phyloP scores from a whole-genome alignment of 1,284 basidiomycete genomes.

The Fomitopsis betulina region DNA sequence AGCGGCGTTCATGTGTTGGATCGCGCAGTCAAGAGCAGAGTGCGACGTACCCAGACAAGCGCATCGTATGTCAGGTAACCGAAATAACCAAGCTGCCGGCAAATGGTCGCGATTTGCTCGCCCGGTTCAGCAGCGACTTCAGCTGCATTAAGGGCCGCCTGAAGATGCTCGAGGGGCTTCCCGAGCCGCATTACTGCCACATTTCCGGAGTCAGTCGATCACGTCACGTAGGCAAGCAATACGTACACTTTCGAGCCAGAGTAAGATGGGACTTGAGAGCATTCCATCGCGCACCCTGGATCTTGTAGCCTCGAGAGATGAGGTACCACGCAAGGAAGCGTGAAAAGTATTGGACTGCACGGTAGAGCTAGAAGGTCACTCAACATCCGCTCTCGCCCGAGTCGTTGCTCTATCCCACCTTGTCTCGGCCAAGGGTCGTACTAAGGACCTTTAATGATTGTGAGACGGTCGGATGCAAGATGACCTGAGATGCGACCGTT shows the following conservation, averaged over 20 bases:
- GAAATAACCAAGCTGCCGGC: conserved; percentile 86
- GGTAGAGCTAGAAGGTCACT: conserved; percentile 61
- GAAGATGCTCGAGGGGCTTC: conserved; percentile 93
- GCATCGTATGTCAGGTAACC: conserved; percentile 85
- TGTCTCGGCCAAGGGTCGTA: conserved; percentile 87
- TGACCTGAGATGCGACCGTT: conserved; percentile 64
- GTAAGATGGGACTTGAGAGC: conserved; percentile 79
- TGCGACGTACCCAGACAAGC: conserved; percentile 67
- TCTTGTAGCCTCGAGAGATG: conserved; percentile 56
- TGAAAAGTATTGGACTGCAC: conserved; percentile 89
- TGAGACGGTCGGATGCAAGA: conserved; percentile 81
- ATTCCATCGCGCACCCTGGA: conserved; percentile 69
- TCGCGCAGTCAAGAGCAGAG: neutral
- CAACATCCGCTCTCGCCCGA: neutral
- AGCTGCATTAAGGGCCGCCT: conserved; percentile 83
- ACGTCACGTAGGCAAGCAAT: neutral
- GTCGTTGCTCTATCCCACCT: conserved; percentile 42
- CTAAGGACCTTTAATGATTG: conserved; percentile 73
- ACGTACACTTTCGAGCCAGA: conserved; percentile 74
- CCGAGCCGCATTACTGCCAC: conserved; percentile 83
- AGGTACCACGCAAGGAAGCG: conserved; percentile 88
- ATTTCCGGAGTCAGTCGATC: neutral
- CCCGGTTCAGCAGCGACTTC: conserved; percentile 52
- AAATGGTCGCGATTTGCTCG: conserved; percentile 82
- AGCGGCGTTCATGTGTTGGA: neutral